Conservation (phyloP, 495 filamentous ascomycete genomes). For the Aspergillus leporis region DNA sequence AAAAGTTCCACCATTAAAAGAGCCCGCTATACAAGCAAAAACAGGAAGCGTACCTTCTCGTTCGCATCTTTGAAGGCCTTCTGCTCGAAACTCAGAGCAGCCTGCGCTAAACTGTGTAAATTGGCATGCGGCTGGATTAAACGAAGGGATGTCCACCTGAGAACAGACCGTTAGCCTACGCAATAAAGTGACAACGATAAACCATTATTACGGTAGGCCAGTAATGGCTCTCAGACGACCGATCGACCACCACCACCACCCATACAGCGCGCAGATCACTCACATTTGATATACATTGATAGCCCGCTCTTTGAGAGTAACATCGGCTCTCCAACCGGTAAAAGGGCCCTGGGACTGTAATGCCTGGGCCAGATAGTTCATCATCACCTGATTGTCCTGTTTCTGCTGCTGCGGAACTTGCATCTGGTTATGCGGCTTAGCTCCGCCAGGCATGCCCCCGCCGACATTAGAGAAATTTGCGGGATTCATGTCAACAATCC, state of each 20-base stretch:
- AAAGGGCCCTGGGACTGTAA: conserved; percentile 41
- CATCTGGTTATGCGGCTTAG: conserved; percentile 39
- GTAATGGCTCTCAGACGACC: neutral
- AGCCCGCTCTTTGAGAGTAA: conserved; percentile 39
- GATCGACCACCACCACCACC: neutral
- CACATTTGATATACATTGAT: conserved; percentile 51
- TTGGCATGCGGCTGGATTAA: conserved; percentile 51
- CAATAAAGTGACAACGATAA: conserved; percentile 5
- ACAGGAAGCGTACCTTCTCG: conserved; percentile 39
- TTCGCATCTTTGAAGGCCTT: conserved; percentile 47
- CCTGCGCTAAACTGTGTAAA: conserved; percentile 37
- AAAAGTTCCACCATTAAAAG: conserved; percentile 2
- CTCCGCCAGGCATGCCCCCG: conserved; percentile 40
- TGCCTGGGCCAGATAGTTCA: conserved; percentile 37
- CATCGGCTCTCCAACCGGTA: conserved; percentile 48
- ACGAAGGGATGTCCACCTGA: conserved; percentile 50
- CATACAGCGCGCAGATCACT: conserved; percentile 20
- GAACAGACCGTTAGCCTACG: conserved; percentile 8
- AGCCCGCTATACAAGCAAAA: neutral
- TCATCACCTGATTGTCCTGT: conserved; percentile 34
- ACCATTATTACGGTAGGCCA: conserved; percentile 8
- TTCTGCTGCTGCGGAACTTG: conserved; percentile 34
- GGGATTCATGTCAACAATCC: conserved; percentile 53
- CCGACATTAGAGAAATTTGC: conserved; percentile 47
- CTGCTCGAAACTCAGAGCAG: conserved; percentile 50